A percentile compares a stretch with the other conserved stretches of the same genome.
phyloP scores from a whole-genome alignment of 1,284 basidiomycete genomes.

The Singerocomus rubriflavus region DNA sequence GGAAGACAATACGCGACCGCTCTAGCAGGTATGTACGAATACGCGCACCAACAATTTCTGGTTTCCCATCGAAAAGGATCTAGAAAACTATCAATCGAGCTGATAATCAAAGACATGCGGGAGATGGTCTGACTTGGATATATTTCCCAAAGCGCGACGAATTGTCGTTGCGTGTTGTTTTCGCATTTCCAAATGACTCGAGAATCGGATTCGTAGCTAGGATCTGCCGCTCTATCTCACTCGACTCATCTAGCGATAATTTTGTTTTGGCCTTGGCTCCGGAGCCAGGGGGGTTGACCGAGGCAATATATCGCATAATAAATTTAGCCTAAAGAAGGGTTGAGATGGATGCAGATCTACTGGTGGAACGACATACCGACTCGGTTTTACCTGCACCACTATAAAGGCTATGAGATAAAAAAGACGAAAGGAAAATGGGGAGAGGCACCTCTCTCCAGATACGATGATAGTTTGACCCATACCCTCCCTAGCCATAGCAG shows the following conservation, averaged over 20 bases:
- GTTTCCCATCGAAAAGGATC: conserved; percentile 94
- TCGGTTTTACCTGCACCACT: conserved; percentile 99
- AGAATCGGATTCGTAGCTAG: conserved; percentile 98
- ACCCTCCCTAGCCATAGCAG: conserved; percentile 93
- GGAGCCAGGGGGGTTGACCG: conserved; percentile 84
- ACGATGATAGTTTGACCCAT: conserved; percentile 99
- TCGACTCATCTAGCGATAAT: conserved; percentile 74
- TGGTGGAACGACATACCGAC: conserved; percentile 56
- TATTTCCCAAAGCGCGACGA: conserved; percentile 99
- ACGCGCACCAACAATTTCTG: conserved; percentile 96
- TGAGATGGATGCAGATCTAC: conserved; percentile 3
- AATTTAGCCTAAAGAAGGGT: conserved; percentile 77
- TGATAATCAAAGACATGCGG: not conserved
- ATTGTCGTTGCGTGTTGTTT: conserved; percentile 99
- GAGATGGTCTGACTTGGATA: conserved; percentile 73
- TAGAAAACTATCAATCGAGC: conserved; percentile 33
- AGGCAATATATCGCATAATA: conserved; percentile 99
- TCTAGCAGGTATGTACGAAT: conserved; percentile 98
- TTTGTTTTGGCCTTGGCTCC: conserved; percentile 66
- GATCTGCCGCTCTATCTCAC: conserved; percentile 96
- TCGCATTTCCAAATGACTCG: conserved; percentile 99
- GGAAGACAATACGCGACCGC: conserved; percentile 95
- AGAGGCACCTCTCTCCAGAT: conserved; percentile 87
- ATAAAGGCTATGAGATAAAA: conserved; percentile 22
- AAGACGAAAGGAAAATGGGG: conserved; percentile 5